Evolutionary conservation across 2,329 filamentous ascomycete genomes (phyloP).

Genomic region (Talaromyces marneffei): DNA sequence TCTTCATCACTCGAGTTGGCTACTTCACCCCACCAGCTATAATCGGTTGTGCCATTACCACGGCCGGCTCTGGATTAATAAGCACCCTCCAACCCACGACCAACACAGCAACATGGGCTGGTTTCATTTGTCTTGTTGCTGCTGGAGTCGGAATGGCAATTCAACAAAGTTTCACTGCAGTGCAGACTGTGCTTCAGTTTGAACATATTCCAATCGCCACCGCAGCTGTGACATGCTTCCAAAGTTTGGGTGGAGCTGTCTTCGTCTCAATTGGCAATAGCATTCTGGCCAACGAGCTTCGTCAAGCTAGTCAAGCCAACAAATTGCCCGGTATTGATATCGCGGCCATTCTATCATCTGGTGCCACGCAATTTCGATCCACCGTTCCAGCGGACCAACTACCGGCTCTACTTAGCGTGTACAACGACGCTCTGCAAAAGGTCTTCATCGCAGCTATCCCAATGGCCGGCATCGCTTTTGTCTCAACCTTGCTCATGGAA

Average conservation of each 20-base stretch:
- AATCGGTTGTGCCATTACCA: constrained; percentile 24
- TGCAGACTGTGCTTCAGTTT: constrained; percentile 22
- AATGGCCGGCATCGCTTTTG: constrained; percentile 12
- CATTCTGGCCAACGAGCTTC: constrained; percentile 26
- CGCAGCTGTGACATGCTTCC: constrained; percentile 21
- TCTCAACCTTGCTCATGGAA: constrained; percentile 12
- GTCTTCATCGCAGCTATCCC: constrained; percentile 13
- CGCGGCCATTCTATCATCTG: constrained; percentile 9
- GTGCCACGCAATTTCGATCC: constrained; percentile 14
- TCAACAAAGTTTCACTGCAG: constrained; percentile 18
- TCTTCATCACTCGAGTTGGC: constrained; percentile 23
- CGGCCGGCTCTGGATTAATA: constrained; percentile 28
- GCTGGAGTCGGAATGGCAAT: constrained; percentile 19
- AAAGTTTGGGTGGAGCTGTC: constrained; percentile 25
- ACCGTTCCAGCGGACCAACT: constrained; percentile 9
- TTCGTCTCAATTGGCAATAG: constrained; percentile 28
- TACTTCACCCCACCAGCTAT: constrained; percentile 25
- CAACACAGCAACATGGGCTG: constrained; percentile 20
- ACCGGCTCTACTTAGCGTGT: constrained; percentile 10
- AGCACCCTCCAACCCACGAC: constrained; percentile 29
- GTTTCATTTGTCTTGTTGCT: constrained; percentile 22
- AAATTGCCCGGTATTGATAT: constrained; percentile 12
- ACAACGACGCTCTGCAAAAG: constrained; percentile 14
- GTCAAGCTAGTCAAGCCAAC: constrained; percentile 21
- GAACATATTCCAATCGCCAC: constrained; percentile 25